Evolutionary conservation across 139 green algal species (phyloP).

Genomic region (Auxenochlorella pyrenoidosa): DNA sequence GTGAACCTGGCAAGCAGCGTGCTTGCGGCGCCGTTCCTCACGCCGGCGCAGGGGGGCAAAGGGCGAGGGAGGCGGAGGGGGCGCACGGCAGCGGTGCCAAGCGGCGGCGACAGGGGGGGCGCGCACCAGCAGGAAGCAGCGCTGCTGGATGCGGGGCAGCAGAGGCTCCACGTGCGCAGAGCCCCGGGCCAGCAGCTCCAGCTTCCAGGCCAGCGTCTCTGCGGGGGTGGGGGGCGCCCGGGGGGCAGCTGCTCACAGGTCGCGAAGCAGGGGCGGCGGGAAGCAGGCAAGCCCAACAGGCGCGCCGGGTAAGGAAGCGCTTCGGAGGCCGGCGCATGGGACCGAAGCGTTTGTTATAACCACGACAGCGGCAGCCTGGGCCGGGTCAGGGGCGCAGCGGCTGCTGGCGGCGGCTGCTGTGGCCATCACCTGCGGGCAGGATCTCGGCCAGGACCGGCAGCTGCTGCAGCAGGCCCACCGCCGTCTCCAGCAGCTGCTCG

Average conservation of each 20-base stretch:
- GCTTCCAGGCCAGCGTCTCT: constrained; percentile 77
- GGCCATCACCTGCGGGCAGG: constrained; percentile 59
- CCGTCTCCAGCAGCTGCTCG: constrained; percentile 10
- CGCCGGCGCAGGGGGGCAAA: neutral
- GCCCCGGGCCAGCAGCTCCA: constrained; percentile 77
- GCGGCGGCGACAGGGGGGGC: neutral
- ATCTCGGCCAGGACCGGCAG: constrained; percentile 74
- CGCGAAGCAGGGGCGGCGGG: too few relatives aligned
- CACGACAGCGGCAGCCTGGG: too few relatives aligned
- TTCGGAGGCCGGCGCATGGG: too few relatives aligned
- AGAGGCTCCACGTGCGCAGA: constrained; percentile 19
- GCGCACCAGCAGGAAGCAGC: constrained; percentile 72
- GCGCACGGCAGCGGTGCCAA: neutral
- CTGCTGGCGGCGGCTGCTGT: too few relatives aligned
- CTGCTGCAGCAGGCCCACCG: constrained; percentile 63
- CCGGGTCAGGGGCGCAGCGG: too few relatives aligned
- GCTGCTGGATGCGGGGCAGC: constrained; percentile 66
- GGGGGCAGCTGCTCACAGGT: neutral
- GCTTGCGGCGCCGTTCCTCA: too few relatives aligned
- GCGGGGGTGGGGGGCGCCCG: neutral
- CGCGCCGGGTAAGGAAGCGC: too few relatives aligned
- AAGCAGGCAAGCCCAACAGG: too few relatives aligned
- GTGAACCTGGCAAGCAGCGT: too few relatives aligned
- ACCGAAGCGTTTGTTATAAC: too few relatives aligned
- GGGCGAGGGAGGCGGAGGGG: too few relatives aligned